Conservation (phyloP, 495 filamentous ascomycete species). For the Rostrohypoxylon terebratum region DNA sequence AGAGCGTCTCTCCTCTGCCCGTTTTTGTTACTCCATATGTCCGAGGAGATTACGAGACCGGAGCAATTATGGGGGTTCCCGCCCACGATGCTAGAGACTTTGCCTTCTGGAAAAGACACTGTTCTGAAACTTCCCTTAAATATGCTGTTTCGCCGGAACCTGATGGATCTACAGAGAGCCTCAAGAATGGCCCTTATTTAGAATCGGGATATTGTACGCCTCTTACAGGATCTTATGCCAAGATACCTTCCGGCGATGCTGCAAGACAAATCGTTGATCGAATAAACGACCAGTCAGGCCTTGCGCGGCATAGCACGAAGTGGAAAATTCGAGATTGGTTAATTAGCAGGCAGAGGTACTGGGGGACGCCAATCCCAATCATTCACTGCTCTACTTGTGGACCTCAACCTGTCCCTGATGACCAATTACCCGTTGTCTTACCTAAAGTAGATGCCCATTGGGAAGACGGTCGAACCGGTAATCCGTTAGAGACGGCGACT, state of each 20-base stretch:
- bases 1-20: conserved; percentile 68
- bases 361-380: conserved; percentile 91
- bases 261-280: conserved; percentile 68
- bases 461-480: conserved; percentile 76
- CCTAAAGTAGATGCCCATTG: conserved; percentile 76
- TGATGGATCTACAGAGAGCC: conserved; percentile 55
- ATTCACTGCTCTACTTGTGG: conserved; percentile 85
- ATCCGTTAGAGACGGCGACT: conserved; percentile 75
- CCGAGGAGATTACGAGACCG: conserved; percentile 86
- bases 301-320: conserved; percentile 70
- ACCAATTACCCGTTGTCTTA: conserved; percentile 80
- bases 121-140: conserved; percentile 61
- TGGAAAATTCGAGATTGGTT: conserved; percentile 90
- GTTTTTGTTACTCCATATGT: conserved; percentile 88
- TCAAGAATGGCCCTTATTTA: conserved; percentile 63
- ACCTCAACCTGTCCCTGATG: conserved; percentile 78
- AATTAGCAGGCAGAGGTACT: conserved; percentile 88
- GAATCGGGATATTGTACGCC: conserved; percentile 74
- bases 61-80: conserved; percentile 92
- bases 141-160: conserved; percentile 66
- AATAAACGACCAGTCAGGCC: conserved; percentile 62
- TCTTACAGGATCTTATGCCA: conserved; percentile 69
- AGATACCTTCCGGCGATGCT: conserved; percentile 71
- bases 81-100: conserved; percentile 83
- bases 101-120: conserved; percentile 81